Base-by-base conservation (phyloP, 148 eudicot species). In the Arbutus unedo region DNA sequence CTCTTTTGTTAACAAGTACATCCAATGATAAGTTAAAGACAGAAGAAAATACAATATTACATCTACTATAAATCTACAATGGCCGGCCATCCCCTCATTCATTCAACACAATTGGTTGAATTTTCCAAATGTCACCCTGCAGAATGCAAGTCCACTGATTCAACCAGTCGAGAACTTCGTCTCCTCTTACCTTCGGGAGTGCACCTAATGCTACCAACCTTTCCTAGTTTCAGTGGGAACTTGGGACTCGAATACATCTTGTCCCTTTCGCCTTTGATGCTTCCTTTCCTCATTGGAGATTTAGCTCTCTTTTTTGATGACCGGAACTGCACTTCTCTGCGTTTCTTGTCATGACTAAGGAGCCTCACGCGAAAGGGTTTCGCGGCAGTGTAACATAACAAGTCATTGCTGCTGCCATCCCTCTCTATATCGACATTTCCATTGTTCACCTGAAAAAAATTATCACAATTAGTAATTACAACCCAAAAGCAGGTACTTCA, bases 161-260 rank as follows among this genome's bases (percentile, higher is more conserved):
- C 90, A 44, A 83, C 88, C 45, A 90, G 18, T 48, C 85, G 78
- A 51, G 95, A 91, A 73, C 87, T 88, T 82, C 93, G 86, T 79
- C 97, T 91, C 73, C 93, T 88, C 88, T 96, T 94, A 59, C 93
- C 84, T 64, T 93, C 92, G n/a, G 99, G 95, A 16, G 92, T 89
- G 84, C 91, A 87, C 80, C 87, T 87, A 41, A 77, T 38, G 41
- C 82, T 82, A n/a, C 86, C 87, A n/a, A 84, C 64, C 55, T 88
- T 90, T 38, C 88, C 88, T 49, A 88, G 31, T 82, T 88, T 90
- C 60, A 74, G 8, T 0, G 90, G 77, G 44, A 85, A 76, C 79
- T 89, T 89, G 86, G 86, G 81, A 9, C 81, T 88, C 83, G 68
- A 84, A 68, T 81, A 83, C 15, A 87, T 7, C 75, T 84, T 75